These are phyloP conservation scores for Botrytis fabae DNA, from an alignment of 2,329 filamentous ascomycete species.

Conservation along the genomic window DNA sequence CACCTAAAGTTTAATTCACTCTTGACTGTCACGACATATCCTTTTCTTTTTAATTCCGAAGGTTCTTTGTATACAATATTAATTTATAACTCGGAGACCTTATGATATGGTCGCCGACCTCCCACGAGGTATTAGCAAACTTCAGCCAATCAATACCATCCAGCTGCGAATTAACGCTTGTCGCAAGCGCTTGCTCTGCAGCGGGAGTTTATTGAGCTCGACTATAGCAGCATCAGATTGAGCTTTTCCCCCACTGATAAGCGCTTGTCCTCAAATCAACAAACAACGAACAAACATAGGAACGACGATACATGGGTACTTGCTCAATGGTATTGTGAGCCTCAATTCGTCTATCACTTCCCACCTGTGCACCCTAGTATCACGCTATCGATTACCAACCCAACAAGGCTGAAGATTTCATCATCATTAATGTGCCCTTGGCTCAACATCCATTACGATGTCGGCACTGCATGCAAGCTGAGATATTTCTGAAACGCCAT, in stretches of 20 bases:
- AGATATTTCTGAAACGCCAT: slow-evolving; percentile 22
- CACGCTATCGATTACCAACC: slow-evolving; percentile 17
- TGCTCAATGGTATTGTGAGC: slow-evolving; percentile 7
- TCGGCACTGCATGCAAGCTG: slow-evolving; percentile 22
- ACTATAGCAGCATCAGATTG: background rate
- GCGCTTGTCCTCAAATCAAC: slow-evolving; percentile 14
- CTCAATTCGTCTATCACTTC: slow-evolving; percentile 2
- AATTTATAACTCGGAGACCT: slow-evolving; percentile 21
- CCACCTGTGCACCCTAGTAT: slow-evolving; percentile 17
- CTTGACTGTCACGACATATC: slow-evolving; percentile 10
- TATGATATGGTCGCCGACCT: slow-evolving; percentile 22
- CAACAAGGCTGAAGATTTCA: slow-evolving; percentile 23
- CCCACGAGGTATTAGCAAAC: slow-evolving; percentile 12
- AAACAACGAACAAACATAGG: slow-evolving; percentile 7
- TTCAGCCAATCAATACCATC: slow-evolving; percentile 24
- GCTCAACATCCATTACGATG: background rate
- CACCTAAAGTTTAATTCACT: slow-evolving; percentile 16
- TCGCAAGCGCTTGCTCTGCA: slow-evolving; percentile 20
- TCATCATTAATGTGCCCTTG: slow-evolving; percentile 11
- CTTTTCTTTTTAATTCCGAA: slow-evolving; percentile 9
- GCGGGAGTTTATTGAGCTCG: background rate
- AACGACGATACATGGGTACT: slow-evolving; percentile 7
- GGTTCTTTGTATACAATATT: slow-evolving; percentile 13
- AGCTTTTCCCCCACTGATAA: slow-evolving; percentile 1
- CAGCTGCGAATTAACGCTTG: slow-evolving; percentile 8